A percentile compares a stretch with the other conserved stretches of the same genome.
Evolutionary conservation across 2,329 filamentous ascomycete genomes (phyloP).

Genomic region (Blastomyces silverae): DNA sequence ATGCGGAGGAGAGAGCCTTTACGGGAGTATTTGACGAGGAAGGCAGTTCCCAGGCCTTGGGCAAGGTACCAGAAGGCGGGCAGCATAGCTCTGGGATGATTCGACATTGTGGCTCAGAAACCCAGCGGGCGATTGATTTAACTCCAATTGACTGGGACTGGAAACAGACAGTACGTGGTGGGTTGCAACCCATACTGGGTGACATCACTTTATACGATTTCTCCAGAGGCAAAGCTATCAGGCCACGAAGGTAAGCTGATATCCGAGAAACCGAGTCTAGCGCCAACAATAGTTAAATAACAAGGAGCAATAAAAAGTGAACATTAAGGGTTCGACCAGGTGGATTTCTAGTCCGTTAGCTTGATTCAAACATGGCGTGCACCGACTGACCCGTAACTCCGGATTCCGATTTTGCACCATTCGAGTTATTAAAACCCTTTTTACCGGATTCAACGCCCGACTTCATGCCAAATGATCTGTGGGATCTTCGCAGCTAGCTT

Average conservation of each 20-base stretch:
- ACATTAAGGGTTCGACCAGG: too few relatives aligned
- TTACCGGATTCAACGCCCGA: too few relatives aligned
- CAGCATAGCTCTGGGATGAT: neutral
- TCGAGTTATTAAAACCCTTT: too few relatives aligned
- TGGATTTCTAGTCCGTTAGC: too few relatives aligned
- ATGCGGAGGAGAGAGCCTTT: constrained; percentile 3
- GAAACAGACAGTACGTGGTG: neutral
- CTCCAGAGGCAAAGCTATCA: neutral
- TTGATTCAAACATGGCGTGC: too few relatives aligned
- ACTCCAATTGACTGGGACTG: neutral
- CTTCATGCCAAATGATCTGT: too few relatives aligned
- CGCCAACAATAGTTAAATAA: too few relatives aligned
- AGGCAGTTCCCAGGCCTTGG: neutral
- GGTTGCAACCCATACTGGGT: neutral
- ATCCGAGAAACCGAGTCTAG: neutral
- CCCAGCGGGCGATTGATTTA: neutral
- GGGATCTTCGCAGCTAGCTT: too few relatives aligned
- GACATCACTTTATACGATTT: neutral
- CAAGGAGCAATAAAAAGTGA: too few relatives aligned
- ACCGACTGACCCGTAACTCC: too few relatives aligned
- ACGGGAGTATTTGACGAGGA: neutral
- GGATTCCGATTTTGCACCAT: too few relatives aligned
- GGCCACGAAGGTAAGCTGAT: neutral
- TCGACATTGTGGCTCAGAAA: neutral
- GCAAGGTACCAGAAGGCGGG: neutral